Evolutionary conservation across 345 rosid genomes (phyloP), one percentile per base, ranked within the genome.

Genomic region (Gossypium rotundifolium): DNA sequence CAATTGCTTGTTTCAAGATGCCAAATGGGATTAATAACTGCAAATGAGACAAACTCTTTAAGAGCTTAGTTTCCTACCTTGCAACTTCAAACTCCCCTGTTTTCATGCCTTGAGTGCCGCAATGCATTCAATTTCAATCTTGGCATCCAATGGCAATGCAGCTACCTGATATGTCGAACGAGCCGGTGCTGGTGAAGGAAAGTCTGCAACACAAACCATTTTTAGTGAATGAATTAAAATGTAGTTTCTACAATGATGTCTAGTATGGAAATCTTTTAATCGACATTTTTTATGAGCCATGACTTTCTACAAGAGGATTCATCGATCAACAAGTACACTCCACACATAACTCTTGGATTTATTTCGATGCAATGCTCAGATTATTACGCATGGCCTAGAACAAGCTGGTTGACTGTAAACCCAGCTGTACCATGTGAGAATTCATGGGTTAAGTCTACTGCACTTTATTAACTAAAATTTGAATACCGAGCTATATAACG

Each of bases 151-250:
- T 11, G 98, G 99, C 87, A 93, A 79, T 75, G 96, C 99, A 11
- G 99, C 99, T 3, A 89, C 99, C 82, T 96, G 97, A 77, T 89
- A 93, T 14, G 99, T 96, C 2, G 98, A 84, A 23, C 96, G 88
- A 44, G 99, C 93, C 2, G 99, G 99, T 23, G 90, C 82, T 68
- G 93, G 91, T 49, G 88, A 86, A 7, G 93, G 88, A 73, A 96
- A 93, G 83, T 93, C 99, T 96, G 94, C 77, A 84, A 58, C 27
- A 80, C 0, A 63, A 52, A 61, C 20, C 53, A 64, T 12, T 22
- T 70, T 33, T 17, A 11, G 48, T 22, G 29, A 69, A 23, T 17
- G 0, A 10, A 74, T 5, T 45, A 40, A 16, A 52, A 76, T 49
- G 20, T 74, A 4, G 13, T 65, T 67, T 53, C 45, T 8, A 25